Evolutionary conservation across 495 filamentous ascomycete genomes (phyloP).

Genomic region (Recurvomyces mirabilis): DNA sequence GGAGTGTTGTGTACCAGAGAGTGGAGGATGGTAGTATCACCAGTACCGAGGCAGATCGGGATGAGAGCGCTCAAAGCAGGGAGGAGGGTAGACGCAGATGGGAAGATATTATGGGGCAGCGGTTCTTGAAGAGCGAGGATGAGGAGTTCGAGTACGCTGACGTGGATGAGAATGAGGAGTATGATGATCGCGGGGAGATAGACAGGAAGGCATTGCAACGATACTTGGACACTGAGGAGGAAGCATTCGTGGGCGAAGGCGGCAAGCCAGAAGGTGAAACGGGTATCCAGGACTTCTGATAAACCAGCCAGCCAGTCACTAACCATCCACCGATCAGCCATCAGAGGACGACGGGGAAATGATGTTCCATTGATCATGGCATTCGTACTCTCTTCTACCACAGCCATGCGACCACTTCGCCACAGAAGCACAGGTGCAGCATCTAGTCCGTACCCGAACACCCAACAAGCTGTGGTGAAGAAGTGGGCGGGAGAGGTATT

Average conservation of each 20-base stretch:
- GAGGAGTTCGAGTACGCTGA: constrained; percentile 60
- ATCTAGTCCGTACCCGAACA: too few species aligned
- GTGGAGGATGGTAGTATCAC: constrained; percentile 45
- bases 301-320: too few species aligned
- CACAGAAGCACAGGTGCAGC: too few species aligned
- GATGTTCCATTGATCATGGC: too few species aligned
- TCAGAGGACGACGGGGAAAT: too few species aligned
- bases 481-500: too few species aligned
- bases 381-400: too few species aligned
- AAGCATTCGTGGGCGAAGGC: constrained; percentile 28
- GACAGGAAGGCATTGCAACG: constrained; percentile 48
- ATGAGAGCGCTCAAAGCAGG: constrained; percentile 39
- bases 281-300: constrained; percentile 67
- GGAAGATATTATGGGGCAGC: constrained; percentile 53
- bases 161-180: constrained; percentile 60
- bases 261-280: constrained; percentile 56
- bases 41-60: constrained; percentile 45
- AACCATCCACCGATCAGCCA: too few species aligned
- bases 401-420: too few species aligned
- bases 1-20: constrained; percentile 35
- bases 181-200: constrained; percentile 50
- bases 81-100: constrained; percentile 57
- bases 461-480: too few species aligned
- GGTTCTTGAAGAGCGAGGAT: constrained; percentile 63
- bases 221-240: constrained; percentile 66